Conservation (phyloP, 768 basidiomycete genomes). For the Pulveroboletus sp. region DNA sequence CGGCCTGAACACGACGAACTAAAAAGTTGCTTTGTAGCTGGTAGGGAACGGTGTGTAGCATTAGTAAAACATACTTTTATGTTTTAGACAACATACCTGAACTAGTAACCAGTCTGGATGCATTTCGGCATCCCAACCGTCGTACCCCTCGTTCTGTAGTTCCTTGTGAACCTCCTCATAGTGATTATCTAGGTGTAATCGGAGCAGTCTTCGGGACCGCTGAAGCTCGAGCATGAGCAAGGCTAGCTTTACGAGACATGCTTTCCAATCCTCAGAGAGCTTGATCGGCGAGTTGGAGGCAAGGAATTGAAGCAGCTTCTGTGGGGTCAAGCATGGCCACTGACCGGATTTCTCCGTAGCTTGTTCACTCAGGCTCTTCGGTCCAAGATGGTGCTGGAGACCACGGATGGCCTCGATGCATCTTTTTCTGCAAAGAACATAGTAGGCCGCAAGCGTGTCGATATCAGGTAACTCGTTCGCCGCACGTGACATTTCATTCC, state of each 20-base stretch:
- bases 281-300: slow-evolving; percentile 14
- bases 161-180: background rate
- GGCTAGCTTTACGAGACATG: slow-evolving; percentile 27
- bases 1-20: slow-evolving; percentile 40
- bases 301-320: slow-evolving; percentile 27
- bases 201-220: background rate
- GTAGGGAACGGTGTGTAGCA: background rate
- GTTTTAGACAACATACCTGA: background rate
- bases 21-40: slow-evolving; percentile 47
- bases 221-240: slow-evolving; percentile 30
- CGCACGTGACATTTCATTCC: background rate
- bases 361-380: slow-evolving; percentile 8
- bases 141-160: background rate
- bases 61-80: background rate
- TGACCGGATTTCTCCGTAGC: slow-evolving; percentile 16
- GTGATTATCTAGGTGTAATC: background rate
- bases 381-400: slow-evolving; percentile 9
- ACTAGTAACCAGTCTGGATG: background rate
- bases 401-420: background rate
- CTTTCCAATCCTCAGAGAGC: slow-evolving; percentile 25
- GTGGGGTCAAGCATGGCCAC: slow-evolving; percentile 35
- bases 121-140: background rate
- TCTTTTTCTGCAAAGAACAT: background rate
- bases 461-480: background rate
- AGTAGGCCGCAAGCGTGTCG: background rate